Evolutionary conservation across 2,329 filamentous ascomycete genomes (phyloP).

Genomic region (Aspergillus tanneri): DNA sequence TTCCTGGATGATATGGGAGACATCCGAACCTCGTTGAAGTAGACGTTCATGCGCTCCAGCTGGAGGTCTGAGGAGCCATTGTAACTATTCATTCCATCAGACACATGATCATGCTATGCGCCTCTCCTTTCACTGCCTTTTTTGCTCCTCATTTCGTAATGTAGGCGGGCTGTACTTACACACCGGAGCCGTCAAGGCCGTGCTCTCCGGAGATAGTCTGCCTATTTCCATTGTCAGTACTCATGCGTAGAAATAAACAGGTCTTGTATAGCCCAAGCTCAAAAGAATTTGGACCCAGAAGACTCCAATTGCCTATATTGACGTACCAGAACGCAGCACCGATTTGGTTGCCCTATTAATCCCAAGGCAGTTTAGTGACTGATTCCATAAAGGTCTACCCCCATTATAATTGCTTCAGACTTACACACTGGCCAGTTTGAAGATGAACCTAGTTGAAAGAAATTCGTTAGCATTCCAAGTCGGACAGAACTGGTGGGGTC

Average conservation of each 20-base stretch:
- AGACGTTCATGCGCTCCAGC: constrained; percentile 99
- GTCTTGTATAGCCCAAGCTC: background rate
- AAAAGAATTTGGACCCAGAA: background rate
- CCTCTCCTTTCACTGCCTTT: constrained; percentile 1
- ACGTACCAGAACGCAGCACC: constrained; percentile 98
- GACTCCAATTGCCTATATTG: constrained; percentile 4
- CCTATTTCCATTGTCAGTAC: constrained; percentile 53
- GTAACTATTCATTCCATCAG: constrained; percentile 62
- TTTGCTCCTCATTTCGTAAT: constrained; percentile 1
- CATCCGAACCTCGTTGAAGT: constrained; percentile 93
- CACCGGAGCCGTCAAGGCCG: constrained; percentile 93
- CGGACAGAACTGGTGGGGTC: constrained; percentile 32
- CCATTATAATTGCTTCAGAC: constrained; percentile 37
- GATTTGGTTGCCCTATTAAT: constrained; percentile 93
- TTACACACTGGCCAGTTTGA: constrained; percentile 99
- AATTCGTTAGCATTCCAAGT: constrained; percentile 40
- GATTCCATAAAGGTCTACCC: background rate
- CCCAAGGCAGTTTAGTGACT: constrained; percentile 31
- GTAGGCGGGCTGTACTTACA: constrained; percentile 60
- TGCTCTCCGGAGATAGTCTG: constrained; percentile 87
- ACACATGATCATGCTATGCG: constrained; percentile 16
- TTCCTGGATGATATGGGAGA: constrained; percentile 9
- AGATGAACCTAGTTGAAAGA: constrained; percentile 83
- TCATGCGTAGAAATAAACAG: background rate
- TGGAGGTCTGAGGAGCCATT: constrained; percentile 98